A percentile compares a stretch with the other conserved stretches of the same genome.
Conservation (phyloP, 257 asterid genomes). For the Euphrasia confusa region DNA sequence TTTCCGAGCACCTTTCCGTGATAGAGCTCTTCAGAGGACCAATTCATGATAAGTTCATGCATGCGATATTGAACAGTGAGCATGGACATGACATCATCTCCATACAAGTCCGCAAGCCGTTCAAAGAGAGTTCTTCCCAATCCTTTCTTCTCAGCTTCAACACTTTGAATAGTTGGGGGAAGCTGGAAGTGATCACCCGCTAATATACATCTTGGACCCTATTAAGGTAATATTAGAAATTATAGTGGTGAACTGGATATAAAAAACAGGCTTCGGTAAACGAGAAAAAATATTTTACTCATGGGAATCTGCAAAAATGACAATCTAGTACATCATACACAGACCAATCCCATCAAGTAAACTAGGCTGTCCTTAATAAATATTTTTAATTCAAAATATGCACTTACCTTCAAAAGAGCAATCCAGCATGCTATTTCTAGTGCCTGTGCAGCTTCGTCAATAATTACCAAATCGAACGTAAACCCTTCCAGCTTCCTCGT, state of each 20-base stretch:
- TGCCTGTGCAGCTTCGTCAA: conserved; percentile 99
- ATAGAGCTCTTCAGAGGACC: conserved; percentile 90
- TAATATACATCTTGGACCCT: conserved; percentile 91
- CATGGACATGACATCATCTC: conserved; percentile 77
- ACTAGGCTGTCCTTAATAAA: conserved; percentile 3
- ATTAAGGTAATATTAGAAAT: conserved; percentile 21
- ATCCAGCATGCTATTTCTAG: conserved; percentile 98
- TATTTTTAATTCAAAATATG: conserved; percentile 18
- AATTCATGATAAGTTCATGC: conserved; percentile 89
- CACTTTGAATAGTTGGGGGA: conserved; percentile 97
- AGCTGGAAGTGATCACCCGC: conserved; percentile 98
- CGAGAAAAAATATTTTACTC: conserved; percentile 2
- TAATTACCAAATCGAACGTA: conserved; percentile 81
- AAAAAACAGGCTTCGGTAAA: conserved; percentile 19
- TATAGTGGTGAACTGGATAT: conserved; percentile 20
- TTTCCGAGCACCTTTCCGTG: conserved; percentile 65
- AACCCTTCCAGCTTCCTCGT: conserved; percentile 63
- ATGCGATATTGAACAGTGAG: conserved; percentile 98
- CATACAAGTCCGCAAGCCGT: conserved; percentile 83
- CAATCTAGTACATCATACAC: conserved; percentile 13
- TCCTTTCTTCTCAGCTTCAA: conserved; percentile 94
- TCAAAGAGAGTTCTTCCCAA: conserved; percentile 92
- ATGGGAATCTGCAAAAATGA: conserved; percentile 2
- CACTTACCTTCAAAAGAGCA: conserved; percentile 81
- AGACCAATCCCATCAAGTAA: conserved; percentile 10